Percentiles rank a stretch among this genome's conserved stretches.
Conservation (phyloP, 139 green algal species). For the Chlamydomonas schloesseri region DNA sequence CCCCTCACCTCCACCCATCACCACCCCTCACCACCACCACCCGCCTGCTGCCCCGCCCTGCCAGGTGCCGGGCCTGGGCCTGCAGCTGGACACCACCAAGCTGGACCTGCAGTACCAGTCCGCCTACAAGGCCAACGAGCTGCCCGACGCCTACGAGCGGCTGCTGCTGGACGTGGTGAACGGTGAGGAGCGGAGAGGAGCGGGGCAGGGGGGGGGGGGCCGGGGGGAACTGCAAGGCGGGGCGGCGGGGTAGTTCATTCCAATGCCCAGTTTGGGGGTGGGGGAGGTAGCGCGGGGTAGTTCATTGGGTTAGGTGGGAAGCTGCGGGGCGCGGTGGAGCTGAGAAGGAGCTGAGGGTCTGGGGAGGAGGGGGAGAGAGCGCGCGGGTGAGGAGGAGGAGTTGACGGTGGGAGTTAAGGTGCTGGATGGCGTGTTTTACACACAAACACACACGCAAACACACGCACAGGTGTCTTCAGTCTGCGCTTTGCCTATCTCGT, state of each 20-base stretch:
- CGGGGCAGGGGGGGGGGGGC: constrained; percentile 68
- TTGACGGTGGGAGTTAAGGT: too few species aligned
- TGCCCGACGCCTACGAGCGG: constrained; percentile 97
- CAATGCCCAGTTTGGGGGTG: too few species aligned
- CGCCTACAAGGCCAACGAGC: constrained; percentile 66
- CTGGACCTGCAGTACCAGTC: constrained; percentile 95
- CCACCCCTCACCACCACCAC: not conserved
- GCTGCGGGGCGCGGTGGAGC: too few species aligned
- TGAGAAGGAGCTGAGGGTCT: too few species aligned
- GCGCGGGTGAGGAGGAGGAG: too few species aligned
- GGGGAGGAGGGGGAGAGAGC: too few species aligned
- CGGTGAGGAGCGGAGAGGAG: constrained; percentile 61
- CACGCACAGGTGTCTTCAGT: too few species aligned
- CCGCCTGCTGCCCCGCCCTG: not conserved
- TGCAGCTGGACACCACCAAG: constrained; percentile 90
- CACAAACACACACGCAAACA: too few species aligned
- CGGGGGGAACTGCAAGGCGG: constrained; percentile 48
- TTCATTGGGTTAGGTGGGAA: not conserved
- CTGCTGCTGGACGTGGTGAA: constrained; percentile 99
- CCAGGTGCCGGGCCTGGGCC: constrained; percentile 93
- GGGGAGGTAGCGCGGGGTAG: too few species aligned
- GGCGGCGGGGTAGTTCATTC: too few species aligned
- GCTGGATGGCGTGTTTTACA: too few species aligned
- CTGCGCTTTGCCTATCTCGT: too few species aligned
- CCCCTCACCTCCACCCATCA: not conserved